Evolutionary conservation across 495 filamentous ascomycete genomes (phyloP).

Genomic region (Penicillium nucicola): DNA sequence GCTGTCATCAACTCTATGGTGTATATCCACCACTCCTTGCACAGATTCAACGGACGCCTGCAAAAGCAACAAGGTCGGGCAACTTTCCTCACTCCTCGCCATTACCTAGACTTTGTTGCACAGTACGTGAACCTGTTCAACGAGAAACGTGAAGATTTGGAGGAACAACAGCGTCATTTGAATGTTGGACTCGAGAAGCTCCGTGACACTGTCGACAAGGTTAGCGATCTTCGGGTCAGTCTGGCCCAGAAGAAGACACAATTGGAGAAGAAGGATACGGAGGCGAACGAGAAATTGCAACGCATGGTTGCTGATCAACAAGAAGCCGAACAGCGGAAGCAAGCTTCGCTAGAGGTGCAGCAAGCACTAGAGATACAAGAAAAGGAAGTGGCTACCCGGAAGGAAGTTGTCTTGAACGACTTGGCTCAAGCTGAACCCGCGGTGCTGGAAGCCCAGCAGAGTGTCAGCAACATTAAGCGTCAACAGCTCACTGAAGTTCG

Average conservation of each 20-base stretch:
- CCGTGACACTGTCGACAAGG: slow-evolving; percentile 97
- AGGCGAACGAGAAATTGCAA: slow-evolving; percentile 96
- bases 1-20: slow-evolving; percentile 97
- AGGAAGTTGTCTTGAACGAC: slow-evolving; percentile 81
- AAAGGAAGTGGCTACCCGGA: slow-evolving; percentile 76
- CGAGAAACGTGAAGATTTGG: slow-evolving; percentile 96
- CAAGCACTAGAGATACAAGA: slow-evolving; percentile 84
- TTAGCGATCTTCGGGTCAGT: slow-evolving; percentile 83
- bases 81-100: slow-evolving; percentile 91
- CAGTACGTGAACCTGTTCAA: slow-evolving; percentile 97
- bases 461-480: slow-evolving; percentile 95
- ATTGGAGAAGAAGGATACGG: slow-evolving; percentile 86
- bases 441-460: slow-evolving; percentile 86
- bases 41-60: slow-evolving; percentile 82
- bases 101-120: slow-evolving; percentile 97
- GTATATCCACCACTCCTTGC: slow-evolving; percentile 92
- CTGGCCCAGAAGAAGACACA: slow-evolving; percentile 92
- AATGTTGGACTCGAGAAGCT: slow-evolving; percentile 98
- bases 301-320: slow-evolving; percentile 95
- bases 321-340: slow-evolving; percentile 89
- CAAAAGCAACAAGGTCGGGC: slow-evolving; percentile 85
- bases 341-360: slow-evolving; percentile 83
- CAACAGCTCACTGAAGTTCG: slow-evolving; percentile 96
- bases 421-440: slow-evolving; percentile 90
- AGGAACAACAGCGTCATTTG: slow-evolving; percentile 96